A percentile compares a stretch with the other conserved stretches of the same genome.
phyloP scores from a whole-genome alignment of 2,329 filamentous ascomycete species.

The Trichoderma endophyticum region DNA sequence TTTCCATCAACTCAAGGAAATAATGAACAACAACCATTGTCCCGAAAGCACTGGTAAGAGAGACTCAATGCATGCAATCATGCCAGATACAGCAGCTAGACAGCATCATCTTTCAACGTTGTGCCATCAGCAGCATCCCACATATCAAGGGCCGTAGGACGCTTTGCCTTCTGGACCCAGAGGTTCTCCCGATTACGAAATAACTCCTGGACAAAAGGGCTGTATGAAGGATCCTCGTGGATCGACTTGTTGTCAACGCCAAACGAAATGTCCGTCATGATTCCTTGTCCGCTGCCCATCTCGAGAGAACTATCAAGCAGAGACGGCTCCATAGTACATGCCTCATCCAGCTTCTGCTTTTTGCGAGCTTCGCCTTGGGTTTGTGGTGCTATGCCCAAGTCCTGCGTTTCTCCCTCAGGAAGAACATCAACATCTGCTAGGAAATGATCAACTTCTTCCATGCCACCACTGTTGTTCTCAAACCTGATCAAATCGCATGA shows the following conservation, averaged over 20 bases:
- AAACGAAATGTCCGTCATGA: not conserved
- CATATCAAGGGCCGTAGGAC: slow-evolving; percentile 28
- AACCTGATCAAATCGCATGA: not conserved
- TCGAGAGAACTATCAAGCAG: not conserved
- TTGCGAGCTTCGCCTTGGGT: not conserved
- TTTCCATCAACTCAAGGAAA: not conserved
- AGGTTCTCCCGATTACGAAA: slow-evolving; percentile 23
- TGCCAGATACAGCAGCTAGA: not conserved
- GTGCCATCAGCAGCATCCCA: slow-evolving; percentile 21
- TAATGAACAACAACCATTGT: not conserved
- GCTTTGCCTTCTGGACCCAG: slow-evolving; percentile 23
- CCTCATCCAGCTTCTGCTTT: not conserved
- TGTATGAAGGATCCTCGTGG: slow-evolving; percentile 19
- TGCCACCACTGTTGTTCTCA: not conserved
- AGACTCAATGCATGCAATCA: not conserved
- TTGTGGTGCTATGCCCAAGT: not conserved
- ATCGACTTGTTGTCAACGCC: slow-evolving; percentile 1
- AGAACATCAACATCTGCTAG: not conserved
- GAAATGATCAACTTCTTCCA: slow-evolving; percentile 3
- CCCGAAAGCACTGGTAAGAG: not conserved
- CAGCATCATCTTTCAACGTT: not conserved
- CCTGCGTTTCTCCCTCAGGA: not conserved
- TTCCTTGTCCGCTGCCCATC: not conserved
- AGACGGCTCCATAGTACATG: not conserved
- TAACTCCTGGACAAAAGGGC: slow-evolving; percentile 22